phyloP scores from a whole-genome alignment of 495 filamentous ascomycete species.

The Penicillium cosmopolitanum region DNA sequence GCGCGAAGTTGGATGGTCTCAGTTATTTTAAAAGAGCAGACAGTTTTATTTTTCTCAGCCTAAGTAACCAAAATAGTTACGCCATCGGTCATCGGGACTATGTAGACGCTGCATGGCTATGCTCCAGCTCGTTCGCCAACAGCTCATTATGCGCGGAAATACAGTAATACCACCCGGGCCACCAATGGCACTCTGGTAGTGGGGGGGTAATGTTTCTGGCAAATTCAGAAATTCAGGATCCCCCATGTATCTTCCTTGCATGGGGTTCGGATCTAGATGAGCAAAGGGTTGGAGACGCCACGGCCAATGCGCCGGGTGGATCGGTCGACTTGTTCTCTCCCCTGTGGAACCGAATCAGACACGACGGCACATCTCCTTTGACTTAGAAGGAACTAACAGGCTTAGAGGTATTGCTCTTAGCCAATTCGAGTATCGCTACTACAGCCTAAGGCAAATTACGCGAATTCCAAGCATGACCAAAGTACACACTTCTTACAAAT shows the following conservation, averaged over 20 bases:
- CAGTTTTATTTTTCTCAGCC: conserved; percentile 19
- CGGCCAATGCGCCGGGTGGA: conserved; percentile 25
- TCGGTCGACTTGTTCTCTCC: conserved; percentile 14
- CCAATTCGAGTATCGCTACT: neutral
- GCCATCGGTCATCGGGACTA: conserved; percentile 28
- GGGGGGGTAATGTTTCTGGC: conserved; percentile 7
- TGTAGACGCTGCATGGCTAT: conserved; percentile 30
- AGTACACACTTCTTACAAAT: neutral
- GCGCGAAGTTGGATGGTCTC: conserved; percentile 26
- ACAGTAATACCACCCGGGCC: conserved; percentile 22
- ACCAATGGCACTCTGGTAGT: conserved; percentile 16
- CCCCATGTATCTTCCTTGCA: conserved; percentile 37
- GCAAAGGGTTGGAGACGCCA: conserved; percentile 24
- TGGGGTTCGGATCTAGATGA: conserved; percentile 32
- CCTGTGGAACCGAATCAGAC: conserved; percentile 34
- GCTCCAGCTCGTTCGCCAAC: conserved; percentile 29
- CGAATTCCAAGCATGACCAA: neutral
- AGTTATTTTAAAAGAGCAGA: conserved; percentile 30
- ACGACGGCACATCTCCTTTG: conserved; percentile 1
- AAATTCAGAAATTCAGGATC: conserved; percentile 22
- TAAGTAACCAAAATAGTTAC: conserved; percentile 24
- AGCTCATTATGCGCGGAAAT: conserved; percentile 15
- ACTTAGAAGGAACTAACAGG: neutral
- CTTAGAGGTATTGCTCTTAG: neutral
- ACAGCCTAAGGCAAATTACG: neutral